Evolutionary conservation across 139 green algal genomes (phyloP).

Genomic region (Chlorella ohadii): DNA sequence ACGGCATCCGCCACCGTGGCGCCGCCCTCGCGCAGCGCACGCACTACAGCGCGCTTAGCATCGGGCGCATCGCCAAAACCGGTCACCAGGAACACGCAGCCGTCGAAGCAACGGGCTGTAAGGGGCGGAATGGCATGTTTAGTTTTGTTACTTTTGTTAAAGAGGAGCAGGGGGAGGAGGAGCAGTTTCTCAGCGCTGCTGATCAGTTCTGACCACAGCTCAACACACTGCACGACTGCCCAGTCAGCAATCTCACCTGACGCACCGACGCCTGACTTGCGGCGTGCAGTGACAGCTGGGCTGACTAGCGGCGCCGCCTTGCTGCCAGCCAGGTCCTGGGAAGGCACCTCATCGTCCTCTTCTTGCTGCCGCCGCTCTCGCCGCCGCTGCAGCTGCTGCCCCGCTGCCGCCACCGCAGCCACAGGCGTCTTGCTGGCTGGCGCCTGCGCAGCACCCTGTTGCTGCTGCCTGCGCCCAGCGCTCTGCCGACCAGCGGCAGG

Average conservation of each 20-base stretch:
- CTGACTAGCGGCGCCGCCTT: not conserved
- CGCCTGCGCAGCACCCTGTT: not conserved
- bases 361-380: not conserved
- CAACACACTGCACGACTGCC: too few species aligned
- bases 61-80: not conserved
- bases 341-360: constrained; percentile 19
- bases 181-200: too few species aligned
- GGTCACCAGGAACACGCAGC: constrained; percentile 28
- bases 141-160: too few species aligned
- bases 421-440: not conserved
- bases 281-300: not conserved
- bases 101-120: constrained; percentile 24
- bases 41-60: constrained; percentile 3
- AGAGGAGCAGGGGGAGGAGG: too few species aligned
- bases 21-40: not conserved
- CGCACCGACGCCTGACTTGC: not conserved
- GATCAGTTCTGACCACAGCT: too few species aligned
- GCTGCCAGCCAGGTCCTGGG: constrained; percentile 2
- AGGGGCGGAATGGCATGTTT: not conserved
- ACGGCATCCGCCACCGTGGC: not conserved
- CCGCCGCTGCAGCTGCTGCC: not conserved
- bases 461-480: constrained; percentile 1
- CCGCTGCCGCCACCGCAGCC: not conserved
- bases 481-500: not conserved
- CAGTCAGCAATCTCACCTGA: too few species aligned